Base-by-base conservation (phyloP, 1,284 basidiomycete genomes). In the Apiotrichum sp. region DNA sequence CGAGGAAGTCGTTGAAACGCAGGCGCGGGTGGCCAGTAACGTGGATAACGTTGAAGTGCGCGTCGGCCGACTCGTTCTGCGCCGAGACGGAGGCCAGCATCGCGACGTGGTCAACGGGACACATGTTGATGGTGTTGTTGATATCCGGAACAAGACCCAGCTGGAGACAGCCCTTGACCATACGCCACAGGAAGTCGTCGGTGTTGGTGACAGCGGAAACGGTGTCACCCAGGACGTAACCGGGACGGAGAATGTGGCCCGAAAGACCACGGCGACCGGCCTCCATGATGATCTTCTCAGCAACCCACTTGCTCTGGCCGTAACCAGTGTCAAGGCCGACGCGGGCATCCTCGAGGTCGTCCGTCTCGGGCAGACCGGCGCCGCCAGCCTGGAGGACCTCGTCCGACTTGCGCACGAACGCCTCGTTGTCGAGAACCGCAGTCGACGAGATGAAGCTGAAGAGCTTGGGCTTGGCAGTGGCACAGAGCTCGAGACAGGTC, bases 41-140 rank as follows among this genome's bases (percentile, higher is more conserved):
- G 69, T 98, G 95, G 52, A 91, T 80, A 10, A 98, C 93, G 40
- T 83, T 80, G 60, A 88, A 80, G 43, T 42, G 53, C 36, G 62
- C 44, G 31, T 67, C 45, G 4, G 70, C 22, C 81, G 79, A 54
- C 80, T 84, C 6, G 78, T 78, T 52, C 39, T 79, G 66, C 1
- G 86, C 84, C 1, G 92, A 88, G 16, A 89, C 79, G 1, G 88
- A 79, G 4, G 85, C 85, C 67, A 89, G 87, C 3, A 85, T 82
- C 1, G 96, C 93, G 59, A 99, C 95, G 71, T 96, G 90, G 76
- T 98, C 89, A 33, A 98, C 96, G 0, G 96, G 96, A 16, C 93
- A 89, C 89, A 98, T 95, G 78, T 98, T 98, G 70, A 98, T 83
- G 3, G 89, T 88, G 78, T 99, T 99, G 80, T 97, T 92, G 76